Conservation (phyloP, 2,329 filamentous ascomycete species). For the Penicillium sp. region DNA sequence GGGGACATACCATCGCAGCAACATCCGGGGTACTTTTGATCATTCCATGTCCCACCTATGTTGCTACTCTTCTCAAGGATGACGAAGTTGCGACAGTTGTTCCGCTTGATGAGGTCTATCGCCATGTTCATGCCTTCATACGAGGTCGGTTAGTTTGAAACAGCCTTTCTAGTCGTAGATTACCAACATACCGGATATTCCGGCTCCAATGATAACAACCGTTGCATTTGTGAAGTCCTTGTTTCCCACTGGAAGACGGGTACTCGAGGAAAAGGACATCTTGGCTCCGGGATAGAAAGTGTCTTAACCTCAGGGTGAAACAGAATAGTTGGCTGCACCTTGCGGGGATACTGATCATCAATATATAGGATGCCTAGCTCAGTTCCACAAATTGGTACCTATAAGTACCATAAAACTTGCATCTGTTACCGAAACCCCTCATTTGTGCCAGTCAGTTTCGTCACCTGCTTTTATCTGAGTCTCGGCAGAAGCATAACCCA, state of each 20-base stretch:
- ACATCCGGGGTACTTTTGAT: constrained; percentile 64
- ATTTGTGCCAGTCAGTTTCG: background rate
- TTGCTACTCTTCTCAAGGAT: constrained; percentile 31
- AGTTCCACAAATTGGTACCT: background rate
- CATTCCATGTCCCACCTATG: constrained; percentile 32
- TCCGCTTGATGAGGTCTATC: constrained; percentile 59
- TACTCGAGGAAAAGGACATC: constrained; percentile 17
- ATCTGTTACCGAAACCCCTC: constrained; percentile 14
- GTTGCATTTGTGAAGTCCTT: constrained; percentile 59
- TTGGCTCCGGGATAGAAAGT: background rate
- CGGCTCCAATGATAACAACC: constrained; percentile 64
- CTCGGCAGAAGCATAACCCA: background rate
- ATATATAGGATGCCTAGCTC: background rate
- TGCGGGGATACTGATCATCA: background rate
- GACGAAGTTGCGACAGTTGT: constrained; percentile 31
- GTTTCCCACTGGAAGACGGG: constrained; percentile 46
- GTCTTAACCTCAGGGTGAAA: background rate
- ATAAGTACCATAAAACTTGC: no score
- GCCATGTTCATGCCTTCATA: constrained; percentile 59
- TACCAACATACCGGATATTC: constrained; percentile 54
- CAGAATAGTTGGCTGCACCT: background rate
- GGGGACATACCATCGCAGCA: constrained; percentile 56
- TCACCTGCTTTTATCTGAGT: background rate
- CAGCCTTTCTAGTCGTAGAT: background rate
- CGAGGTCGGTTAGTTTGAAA: constrained; percentile 9